phyloP scores from a whole-genome alignment of 768 basidiomycete species.

The Psilocybe sp. region DNA sequence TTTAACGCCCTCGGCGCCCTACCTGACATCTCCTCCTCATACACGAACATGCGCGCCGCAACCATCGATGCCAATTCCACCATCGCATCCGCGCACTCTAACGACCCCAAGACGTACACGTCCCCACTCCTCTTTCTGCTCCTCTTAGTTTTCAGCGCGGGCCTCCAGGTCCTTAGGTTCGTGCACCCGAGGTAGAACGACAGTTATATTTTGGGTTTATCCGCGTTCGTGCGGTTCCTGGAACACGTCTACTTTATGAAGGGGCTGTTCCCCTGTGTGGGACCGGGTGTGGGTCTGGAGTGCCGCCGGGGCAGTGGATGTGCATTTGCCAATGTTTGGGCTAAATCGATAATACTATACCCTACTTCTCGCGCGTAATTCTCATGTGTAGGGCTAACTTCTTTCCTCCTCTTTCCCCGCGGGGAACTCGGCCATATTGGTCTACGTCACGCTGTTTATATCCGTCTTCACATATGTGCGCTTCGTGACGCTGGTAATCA shows the following conservation, averaged over 20 bases:
- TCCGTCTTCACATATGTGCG: conserved; percentile 71
- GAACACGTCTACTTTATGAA: too few relatives aligned
- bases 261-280: conserved; percentile 79
- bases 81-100: too few relatives aligned
- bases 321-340: conserved; percentile 70
- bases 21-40: conserved; percentile 79
- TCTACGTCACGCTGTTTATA: conserved; percentile 66
- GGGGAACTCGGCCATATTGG: conserved; percentile 57
- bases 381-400: too few relatives aligned
- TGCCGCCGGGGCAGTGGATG: conserved; percentile 74
- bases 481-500: conserved; percentile 81
- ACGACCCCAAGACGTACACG: conserved; percentile 9
- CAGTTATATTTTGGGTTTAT: conserved; percentile 68
- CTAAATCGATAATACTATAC: conserved; percentile 26
- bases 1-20: conserved; percentile 69
- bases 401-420: conserved; percentile 29
- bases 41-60: conserved; percentile 75
- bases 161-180: conserved; percentile 82
- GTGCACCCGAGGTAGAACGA: conserved; percentile 57
- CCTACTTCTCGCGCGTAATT: too few relatives aligned
- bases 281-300: conserved; percentile 88
- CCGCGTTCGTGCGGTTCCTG: conserved; percentile 85
- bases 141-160: conserved; percentile 65
- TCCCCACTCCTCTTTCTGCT: conserved; percentile 56
- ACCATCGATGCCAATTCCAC: conserved; percentile 24